phyloP scores from a whole-genome alignment of 257 asterid species.

The Solanum ahanhuiri region DNA sequence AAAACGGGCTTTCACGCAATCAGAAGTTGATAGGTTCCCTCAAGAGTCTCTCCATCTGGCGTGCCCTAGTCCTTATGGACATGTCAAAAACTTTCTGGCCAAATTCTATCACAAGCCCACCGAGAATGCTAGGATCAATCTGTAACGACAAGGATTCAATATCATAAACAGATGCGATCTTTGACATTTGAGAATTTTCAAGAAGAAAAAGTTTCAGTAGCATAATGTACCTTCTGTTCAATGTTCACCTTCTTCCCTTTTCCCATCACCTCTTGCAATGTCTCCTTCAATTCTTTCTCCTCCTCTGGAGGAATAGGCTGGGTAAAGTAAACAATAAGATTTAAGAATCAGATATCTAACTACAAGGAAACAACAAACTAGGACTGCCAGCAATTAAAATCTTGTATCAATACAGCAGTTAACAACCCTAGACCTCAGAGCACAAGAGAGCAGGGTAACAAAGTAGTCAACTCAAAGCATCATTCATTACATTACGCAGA shows the following conservation, averaged over 20 bases:
- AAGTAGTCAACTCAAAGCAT: not conserved
- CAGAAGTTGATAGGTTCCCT: constrained; percentile 60
- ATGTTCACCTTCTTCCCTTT: constrained; percentile 58
- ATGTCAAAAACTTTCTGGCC: constrained; percentile 76
- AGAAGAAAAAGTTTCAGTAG: not conserved
- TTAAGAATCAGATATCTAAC: not conserved
- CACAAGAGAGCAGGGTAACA: not conserved
- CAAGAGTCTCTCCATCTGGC: constrained; percentile 96
- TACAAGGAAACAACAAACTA: not conserved
- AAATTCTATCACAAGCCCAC: constrained; percentile 83
- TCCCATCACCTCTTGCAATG: constrained; percentile 75
- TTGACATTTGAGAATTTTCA: not conserved
- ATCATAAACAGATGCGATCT: not conserved
- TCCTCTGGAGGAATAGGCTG: constrained; percentile 77
- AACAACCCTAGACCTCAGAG: not conserved
- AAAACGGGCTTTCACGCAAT: not conserved
- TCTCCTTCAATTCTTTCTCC: constrained; percentile 80
- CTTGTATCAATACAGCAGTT: not conserved
- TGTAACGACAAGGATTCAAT: constrained; percentile 15
- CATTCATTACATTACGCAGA: not conserved
- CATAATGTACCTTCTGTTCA: constrained; percentile 60
- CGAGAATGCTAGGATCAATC: constrained; percentile 92
- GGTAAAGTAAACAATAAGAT: not conserved
- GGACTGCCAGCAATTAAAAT: not conserved
- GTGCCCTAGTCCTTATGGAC: constrained; percentile 89